Base-by-base conservation (phyloP, 2,329 filamentous ascomycete species). In the Microcyclospora pomicola region DNA sequence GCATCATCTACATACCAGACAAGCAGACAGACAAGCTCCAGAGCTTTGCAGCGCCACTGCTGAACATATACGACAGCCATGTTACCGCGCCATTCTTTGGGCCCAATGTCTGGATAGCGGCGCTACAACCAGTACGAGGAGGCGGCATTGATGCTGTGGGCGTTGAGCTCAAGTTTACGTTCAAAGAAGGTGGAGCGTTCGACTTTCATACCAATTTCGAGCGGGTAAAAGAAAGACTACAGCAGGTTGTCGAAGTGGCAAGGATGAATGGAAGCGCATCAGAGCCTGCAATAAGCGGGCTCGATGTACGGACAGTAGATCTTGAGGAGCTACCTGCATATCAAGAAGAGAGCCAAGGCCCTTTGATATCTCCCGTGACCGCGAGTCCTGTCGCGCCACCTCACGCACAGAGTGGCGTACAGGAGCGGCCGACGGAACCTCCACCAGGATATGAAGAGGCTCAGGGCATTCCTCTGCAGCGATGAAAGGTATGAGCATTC, bases 171-270 rank as follows among this genome's bases (percentile, higher is more conserved):
- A 86, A 82, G 57, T 71, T 95, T 51, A 86, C 80, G 15, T 96
- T 96, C 67, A 87, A 86, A 56, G 87, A 96, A 45, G 88, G 88
- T 32, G 88, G 88, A n/a, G 87, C 87, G 41, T 91, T 82, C 58
- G 86, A 94, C 49, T 96, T 93, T 55, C 80, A 87, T 51, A 73
- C 75, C 36, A 75, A 75, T 37, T 94, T 87, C 54, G 84, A 92
- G 51, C 71, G 81, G 39, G 77, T 95, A 46, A 86, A 84, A 55
- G 87, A 93, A 55, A 73, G 85, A 6, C 64, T 94, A 39, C 73
- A 80, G 46, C 84, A 95, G 51, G 84, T 79, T 6, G 75, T 86
- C 29, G 82, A 91, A 39, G 71, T 82, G 41, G 78, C 79, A 27
- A 64, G 78, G 39, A 48, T 49, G 27, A 31, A 31, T 31, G 14